Percentiles rank a stretch among this genome's conserved stretches.
Evolutionary conservation across 2,329 filamentous ascomycete genomes (phyloP).

Genomic region (Microthyrium microscopicum): DNA sequence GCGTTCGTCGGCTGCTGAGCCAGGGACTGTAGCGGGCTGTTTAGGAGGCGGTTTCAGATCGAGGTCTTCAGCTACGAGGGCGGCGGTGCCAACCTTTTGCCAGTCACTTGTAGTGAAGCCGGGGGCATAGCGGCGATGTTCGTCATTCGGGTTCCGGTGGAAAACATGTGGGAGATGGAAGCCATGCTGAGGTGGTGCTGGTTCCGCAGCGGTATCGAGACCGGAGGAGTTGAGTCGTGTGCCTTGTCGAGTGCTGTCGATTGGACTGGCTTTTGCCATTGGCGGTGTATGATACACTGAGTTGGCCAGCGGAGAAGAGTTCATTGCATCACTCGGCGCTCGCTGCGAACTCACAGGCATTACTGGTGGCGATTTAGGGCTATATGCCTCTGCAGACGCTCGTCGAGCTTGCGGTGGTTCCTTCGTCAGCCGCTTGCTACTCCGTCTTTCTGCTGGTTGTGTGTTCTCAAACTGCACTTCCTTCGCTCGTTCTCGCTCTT

Average conservation of each 20-base stretch:
- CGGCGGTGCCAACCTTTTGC: constrained; percentile 14
- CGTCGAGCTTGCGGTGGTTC: background rate
- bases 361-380: background rate
- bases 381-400: background rate
- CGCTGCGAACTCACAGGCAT: background rate
- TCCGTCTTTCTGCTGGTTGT: no score
- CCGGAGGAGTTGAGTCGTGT: no score
- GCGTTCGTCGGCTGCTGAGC: constrained; percentile 14
- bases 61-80: constrained; percentile 25
- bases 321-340: background rate
- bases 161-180: constrained; percentile 15
- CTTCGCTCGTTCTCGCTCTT: no score
- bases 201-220: no score
- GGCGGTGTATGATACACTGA: background rate
- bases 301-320: background rate
- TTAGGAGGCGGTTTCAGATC: constrained; percentile 10
- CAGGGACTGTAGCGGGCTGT: constrained; percentile 10
- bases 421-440: background rate
- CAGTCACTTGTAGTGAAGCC: constrained; percentile 4
- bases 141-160: constrained; percentile 7
- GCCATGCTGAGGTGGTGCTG: background rate
- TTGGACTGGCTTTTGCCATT: background rate
- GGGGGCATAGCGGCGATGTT: background rate
- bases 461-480: no score
- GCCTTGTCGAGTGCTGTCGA: no score